Base-by-base conservation (phyloP, 371 early-diverging fungal species). In the Mortierella sp. region DNA sequence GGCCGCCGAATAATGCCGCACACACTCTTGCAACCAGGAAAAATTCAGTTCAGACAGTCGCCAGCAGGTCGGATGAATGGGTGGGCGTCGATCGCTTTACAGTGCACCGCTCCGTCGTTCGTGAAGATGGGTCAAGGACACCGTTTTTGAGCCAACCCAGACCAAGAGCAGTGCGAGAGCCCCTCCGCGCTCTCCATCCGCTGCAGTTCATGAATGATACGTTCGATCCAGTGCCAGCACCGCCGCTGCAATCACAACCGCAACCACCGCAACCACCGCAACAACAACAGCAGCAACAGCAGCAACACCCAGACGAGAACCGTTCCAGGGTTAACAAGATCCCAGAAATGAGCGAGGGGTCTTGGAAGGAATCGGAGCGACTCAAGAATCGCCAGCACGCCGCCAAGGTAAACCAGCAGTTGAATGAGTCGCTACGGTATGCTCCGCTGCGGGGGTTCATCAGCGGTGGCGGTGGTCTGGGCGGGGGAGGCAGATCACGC, bases 351-450 rank as follows among this genome's bases (percentile, higher is more conserved):
- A 60, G 51, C 30, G 32, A 5, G 17, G 52, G 54, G 14, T 64
- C 64, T 0, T n/a, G n/a, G n/a, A 42, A 31, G 23, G 56, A 56
- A 17, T 24, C 59, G 11, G 56, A 59, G 12, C 60, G 64, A 7
- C 50, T 44, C 12, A 50, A 14, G 37, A 60, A 21, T 24, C 71
- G 71, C 4, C 48, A 57, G 34, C 49, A 24, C 4, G 71, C 71
- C 8, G 60, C 60, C 0, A 48, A 41, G 44, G 23, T 64, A 17
- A 64, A 71, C 28, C 71, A 64, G 26, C 49, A 56, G 12, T 17
- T 64, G 51, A 30, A 48, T 1, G 48, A 28, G 0, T 48, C 71
- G 0, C 51, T 49, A 3, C 49, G 43, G 17, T 61, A 50, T 31
- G 53, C 50, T 2, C 51, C 51, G 21, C 26, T 68, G 17, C 55